Evolutionary conservation across 192 early-diverging fungal species (phyloP).

Genomic region (Gaertneriomyces sp.): DNA sequence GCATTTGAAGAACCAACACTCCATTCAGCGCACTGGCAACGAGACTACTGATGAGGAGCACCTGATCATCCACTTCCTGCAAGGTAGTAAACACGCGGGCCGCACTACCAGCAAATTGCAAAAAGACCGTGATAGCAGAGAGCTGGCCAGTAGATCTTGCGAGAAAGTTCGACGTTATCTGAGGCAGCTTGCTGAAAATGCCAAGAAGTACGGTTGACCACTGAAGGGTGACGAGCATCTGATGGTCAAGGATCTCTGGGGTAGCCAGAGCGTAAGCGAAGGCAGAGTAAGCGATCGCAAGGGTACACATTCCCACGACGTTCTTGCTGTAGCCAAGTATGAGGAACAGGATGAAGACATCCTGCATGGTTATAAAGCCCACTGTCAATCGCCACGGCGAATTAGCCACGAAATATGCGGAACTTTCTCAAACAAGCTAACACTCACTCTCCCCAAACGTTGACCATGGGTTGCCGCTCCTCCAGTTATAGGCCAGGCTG

Average conservation of each 20-base stretch:
- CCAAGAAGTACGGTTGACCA: slow-evolving; percentile 73
- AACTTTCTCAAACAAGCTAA: neutral
- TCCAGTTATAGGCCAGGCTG: slow-evolving; percentile 80
- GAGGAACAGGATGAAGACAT: slow-evolving; percentile 64
- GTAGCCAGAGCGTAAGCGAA: slow-evolving; percentile 56
- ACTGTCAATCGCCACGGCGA: slow-evolving; percentile 26
- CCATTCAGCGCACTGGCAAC: slow-evolving; percentile 74
- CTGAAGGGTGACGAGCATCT: slow-evolving; percentile 65
- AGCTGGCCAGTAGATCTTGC: slow-evolving; percentile 87
- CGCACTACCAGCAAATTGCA: slow-evolving; percentile 80
- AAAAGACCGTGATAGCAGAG: slow-evolving; percentile 82
- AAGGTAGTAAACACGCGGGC: slow-evolving; percentile 91
- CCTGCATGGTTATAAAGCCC: slow-evolving; percentile 80
- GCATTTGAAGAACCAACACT: slow-evolving; percentile 39
- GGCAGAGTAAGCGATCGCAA: slow-evolving; percentile 38
- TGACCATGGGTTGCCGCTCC: slow-evolving; percentile 79
- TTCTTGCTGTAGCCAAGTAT: slow-evolving; percentile 40
- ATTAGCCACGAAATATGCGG: too few relatives aligned
- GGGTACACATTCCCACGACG: slow-evolving; percentile 29
- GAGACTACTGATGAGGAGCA: slow-evolving; percentile 67
- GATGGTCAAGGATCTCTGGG: slow-evolving; percentile 36
- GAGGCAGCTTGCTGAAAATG: slow-evolving; percentile 80
- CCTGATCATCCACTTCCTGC: slow-evolving; percentile 80
- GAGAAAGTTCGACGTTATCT: slow-evolving; percentile 79
- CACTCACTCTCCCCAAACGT: slow-evolving; percentile 53